These are phyloP conservation scores for Guyanaporus albipodus DNA, from an alignment of 768 basidiomycete genomes.

Conservation along the genomic window DNA sequence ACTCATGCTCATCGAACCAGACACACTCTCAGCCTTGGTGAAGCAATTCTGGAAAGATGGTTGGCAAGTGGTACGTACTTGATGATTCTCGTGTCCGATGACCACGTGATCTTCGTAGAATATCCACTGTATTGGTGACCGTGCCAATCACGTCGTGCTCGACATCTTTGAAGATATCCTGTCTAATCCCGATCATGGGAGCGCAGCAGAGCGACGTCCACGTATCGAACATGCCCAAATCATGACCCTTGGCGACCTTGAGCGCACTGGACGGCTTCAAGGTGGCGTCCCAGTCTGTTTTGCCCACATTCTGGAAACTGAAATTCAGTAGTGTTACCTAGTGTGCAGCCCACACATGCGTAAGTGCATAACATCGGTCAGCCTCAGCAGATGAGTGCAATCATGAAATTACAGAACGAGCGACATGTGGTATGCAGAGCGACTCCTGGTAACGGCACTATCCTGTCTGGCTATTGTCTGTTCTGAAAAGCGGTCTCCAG, in stretches of 20 bases:
- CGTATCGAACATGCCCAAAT: slow-evolving; percentile 95
- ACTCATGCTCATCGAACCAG: slow-evolving; percentile 57
- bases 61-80: slow-evolving; percentile 74
- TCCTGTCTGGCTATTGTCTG: neutral
- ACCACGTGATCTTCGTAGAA: slow-evolving; percentile 48
- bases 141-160: slow-evolving; percentile 77
- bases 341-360: slow-evolving; percentile 93
- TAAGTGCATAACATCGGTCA: slow-evolving; percentile 35
- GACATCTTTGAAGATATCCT: slow-evolving; percentile 77
- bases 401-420: slow-evolving; percentile 51
- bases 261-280: slow-evolving; percentile 66
- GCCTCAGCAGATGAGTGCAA: neutral
- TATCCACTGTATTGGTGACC: slow-evolving; percentile 85
- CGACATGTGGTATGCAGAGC: slow-evolving; percentile 92
- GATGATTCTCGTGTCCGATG: neutral
- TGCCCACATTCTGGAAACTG: neutral
- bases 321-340: slow-evolving; percentile 66
- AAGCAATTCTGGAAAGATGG: slow-evolving; percentile 64
- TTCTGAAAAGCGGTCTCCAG: slow-evolving; percentile 33
- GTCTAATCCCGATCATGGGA: slow-evolving; percentile 16
- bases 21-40: slow-evolving; percentile 51
- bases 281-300: slow-evolving; percentile 41
- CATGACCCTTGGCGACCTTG: slow-evolving; percentile 64
- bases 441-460: slow-evolving; percentile 51
- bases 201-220: slow-evolving; percentile 51